These are phyloP conservation scores for Yamadazyma takamatsuzukensis DNA, from an alignment of 805 yeast species.

Conservation along the genomic window DNA sequence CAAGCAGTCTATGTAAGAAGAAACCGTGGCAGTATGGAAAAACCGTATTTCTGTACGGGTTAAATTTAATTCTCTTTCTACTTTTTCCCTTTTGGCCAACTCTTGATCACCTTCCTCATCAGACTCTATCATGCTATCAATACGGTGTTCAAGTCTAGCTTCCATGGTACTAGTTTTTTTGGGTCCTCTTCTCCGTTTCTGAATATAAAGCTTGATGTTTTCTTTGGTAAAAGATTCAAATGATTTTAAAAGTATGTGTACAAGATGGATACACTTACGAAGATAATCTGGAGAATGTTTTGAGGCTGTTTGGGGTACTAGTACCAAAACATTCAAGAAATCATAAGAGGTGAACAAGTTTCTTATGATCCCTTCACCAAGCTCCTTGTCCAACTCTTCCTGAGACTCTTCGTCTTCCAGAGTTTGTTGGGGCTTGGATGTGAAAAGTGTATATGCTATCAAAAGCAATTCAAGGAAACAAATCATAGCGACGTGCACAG, in stretches of 20 bases:
- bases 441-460: slow-evolving; percentile 42
- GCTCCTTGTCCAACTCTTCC: slow-evolving; percentile 33
- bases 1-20: slow-evolving; percentile 62
- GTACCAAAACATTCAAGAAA: slow-evolving; percentile 52
- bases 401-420: slow-evolving; percentile 44
- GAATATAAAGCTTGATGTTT: slow-evolving; percentile 47
- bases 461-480: slow-evolving; percentile 62
- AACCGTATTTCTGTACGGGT: slow-evolving; percentile 40
- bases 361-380: slow-evolving; percentile 57
- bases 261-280: slow-evolving; percentile 57
- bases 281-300: slow-evolving; percentile 63
- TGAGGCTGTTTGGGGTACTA: slow-evolving; percentile 60
- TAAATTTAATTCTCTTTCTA: slow-evolving; percentile 48
- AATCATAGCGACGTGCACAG: slow-evolving; percentile 67
- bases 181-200: slow-evolving; percentile 38
- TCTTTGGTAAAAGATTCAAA: slow-evolving; percentile 64
- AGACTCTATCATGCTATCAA: slow-evolving; percentile 30
- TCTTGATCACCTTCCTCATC: slow-evolving; percentile 28
- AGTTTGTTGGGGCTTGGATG: slow-evolving; percentile 15
- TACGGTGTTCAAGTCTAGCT: slow-evolving; percentile 7
- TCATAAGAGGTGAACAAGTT: slow-evolving; percentile 68
- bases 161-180: slow-evolving; percentile 22
- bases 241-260: slow-evolving; percentile 61
- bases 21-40: slow-evolving; percentile 56
- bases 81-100: slow-evolving; percentile 31